Base-by-base conservation (phyloP, 2,329 filamentous ascomycete species). In the Tricladium varicosporioides region DNA sequence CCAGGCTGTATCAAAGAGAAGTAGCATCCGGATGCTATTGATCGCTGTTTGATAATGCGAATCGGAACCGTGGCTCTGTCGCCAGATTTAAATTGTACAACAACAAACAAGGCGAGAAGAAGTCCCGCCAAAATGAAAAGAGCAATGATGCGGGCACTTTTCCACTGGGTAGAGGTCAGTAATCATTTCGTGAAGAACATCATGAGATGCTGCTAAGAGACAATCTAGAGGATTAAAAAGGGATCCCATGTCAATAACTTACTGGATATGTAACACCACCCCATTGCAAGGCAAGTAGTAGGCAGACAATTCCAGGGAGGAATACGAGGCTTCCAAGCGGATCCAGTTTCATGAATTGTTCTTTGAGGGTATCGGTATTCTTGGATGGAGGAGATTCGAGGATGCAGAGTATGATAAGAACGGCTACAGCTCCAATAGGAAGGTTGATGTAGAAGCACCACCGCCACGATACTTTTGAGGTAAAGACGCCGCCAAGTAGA, bases 401-500 rank as follows among this genome's bases (percentile, higher is more conserved):
- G n/a, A 64, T 57, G 36, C 65, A 54, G 5, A 63, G 7, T 11
- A 67, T 59, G 18, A 63, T 55, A 11, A 53, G 27, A 1, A 63
- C 47, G 2, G 60, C 57, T 1, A 67, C 36, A 2, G 43, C 63
- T 1, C 66, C 66, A 31, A 57, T 74, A 7, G 72, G 75, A 14
- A 78, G 66, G 50, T 77, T 78, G 59, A 69, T 69, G 49, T 67
- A 71, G 58, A 71, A 70, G 52, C 70, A 72, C 70, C 70, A 72
- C 48, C 70, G 53, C 70, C 70, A 72, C 56, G 61, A 69, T 53
- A 63, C 46, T 2, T 58, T 49, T 1, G 59, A 59, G 5, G 74
- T 77, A 53, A 76, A 77, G 5, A 68, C 74, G n/a, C 76, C 76
- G 22, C 76, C 76, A 11, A 77, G 18, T 2, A 71, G 55, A 14